Evolutionary conservation across 208 protist genomes (phyloP).

Genomic region (Trichomonas gallinae): DNA sequence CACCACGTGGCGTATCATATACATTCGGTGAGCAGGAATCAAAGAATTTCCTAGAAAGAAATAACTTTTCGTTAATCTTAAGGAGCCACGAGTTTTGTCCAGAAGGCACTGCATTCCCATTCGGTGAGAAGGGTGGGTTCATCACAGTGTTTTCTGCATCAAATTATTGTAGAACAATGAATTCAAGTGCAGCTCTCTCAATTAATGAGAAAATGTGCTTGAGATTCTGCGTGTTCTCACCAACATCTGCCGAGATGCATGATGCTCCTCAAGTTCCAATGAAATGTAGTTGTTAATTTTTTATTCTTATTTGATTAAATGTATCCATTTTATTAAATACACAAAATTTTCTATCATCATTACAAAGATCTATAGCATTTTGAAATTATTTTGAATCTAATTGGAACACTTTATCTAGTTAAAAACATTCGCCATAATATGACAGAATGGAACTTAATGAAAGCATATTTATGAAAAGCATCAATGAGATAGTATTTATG

Average conservation of each 20-base stretch:
- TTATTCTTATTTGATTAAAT: too few species aligned
- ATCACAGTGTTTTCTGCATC: constrained; percentile 11
- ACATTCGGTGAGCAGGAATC: not conserved
- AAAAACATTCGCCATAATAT: too few species aligned
- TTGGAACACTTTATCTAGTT: too few species aligned
- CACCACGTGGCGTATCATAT: not conserved
- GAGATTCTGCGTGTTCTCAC: not conserved
- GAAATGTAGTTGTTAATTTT: not conserved
- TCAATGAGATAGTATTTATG: too few species aligned
- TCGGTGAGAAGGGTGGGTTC: not conserved
- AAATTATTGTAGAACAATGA: constrained; percentile 22
- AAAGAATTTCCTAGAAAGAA: not conserved
- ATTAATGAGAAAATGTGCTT: not conserved
- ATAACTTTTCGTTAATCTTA: not conserved
- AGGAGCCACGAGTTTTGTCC: not conserved
- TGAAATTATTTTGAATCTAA: too few species aligned
- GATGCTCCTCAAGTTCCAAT: not conserved
- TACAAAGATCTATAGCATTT: too few species aligned
- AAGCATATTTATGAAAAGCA: too few species aligned
- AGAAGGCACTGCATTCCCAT: not conserved
- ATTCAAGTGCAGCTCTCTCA: not conserved
- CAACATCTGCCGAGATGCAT: not conserved
- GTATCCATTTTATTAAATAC: too few species aligned
- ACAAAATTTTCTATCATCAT: too few species aligned
- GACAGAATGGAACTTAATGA: too few species aligned